Evolutionary conservation across 805 yeast species (phyloP).

Genomic region (Saccharomycopsis sp.): DNA sequence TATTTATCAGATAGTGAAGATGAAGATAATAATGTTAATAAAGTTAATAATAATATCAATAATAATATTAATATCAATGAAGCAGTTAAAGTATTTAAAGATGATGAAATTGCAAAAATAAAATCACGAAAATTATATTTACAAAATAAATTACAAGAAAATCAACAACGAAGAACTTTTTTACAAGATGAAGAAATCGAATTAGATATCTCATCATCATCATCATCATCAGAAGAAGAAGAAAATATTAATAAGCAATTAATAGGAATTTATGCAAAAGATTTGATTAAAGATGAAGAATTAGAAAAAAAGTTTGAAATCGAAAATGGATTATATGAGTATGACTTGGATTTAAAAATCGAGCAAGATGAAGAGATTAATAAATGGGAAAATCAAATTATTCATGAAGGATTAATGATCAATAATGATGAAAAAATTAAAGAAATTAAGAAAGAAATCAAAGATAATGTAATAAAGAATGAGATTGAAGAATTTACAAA

Average conservation of each 20-base stretch:
- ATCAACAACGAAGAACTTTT: neutral
- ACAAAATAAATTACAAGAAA: neutral
- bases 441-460: too few species aligned
- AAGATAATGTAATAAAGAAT: too few species aligned
- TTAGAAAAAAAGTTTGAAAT: conserved; percentile 3
- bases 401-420: conserved; percentile 1
- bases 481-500: too few species aligned
- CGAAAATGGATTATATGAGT: conserved; percentile 9
- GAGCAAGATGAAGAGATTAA: conserved; percentile 4
- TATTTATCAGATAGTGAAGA: neutral
- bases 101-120: conserved; percentile 3
- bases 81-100: conserved; percentile 2
- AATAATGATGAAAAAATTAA: too few species aligned
- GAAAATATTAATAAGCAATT: neutral
- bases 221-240: neutral
- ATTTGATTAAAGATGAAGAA: neutral
- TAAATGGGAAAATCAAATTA: conserved; percentile 9
- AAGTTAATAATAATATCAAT: neutral
- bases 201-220: conserved; percentile 2
- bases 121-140: conserved; percentile 2
- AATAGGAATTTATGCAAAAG: neutral
- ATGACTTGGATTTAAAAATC: conserved; percentile 1
- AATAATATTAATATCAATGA: neutral
- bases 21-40: neutral
- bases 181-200: neutral